Base-by-base conservation (phyloP, 805 yeast species). In the Teunomyces atbi region DNA sequence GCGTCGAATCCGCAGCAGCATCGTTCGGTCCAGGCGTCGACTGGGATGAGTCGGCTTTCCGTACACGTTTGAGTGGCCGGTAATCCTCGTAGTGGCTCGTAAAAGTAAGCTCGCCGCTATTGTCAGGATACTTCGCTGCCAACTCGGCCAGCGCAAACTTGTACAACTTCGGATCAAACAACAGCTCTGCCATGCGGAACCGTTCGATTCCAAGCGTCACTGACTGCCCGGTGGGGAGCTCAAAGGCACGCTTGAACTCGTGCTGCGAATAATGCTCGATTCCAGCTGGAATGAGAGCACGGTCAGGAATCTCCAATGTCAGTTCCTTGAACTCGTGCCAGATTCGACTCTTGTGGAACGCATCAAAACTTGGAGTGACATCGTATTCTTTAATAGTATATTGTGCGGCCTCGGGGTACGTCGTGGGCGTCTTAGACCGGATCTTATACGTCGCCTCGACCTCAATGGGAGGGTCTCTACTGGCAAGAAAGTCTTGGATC, bases 261-360 rank as follows among this genome's bases (percentile, higher is more conserved):
- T 56, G 66, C 29, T 58, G 59, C 33, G 59, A 55, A 48, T 63
- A 66, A 13, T 60, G 46, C 35, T 54, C 48, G n/a, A 50, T 50
- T 43, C 58, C 61, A 4, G 57, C 46, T 27, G 52, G 48, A 26
- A 42, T 45, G 43, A 56, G 46, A 28, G 63, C 60, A 44, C 66
- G 61, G 34, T 79, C 75, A 2, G 81, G 82, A 16, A 79, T 79
- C 54, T 79, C 83, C 40, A 85, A 60, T 45, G 83, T 53, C 2
- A 86, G 72, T 63, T 89, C 96, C 58, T 89, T 89, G 70, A 88
- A 81, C 59, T 87, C 94, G 47, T 83, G 83, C 45, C 78, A 65
- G 5, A 84, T 74, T 39, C 80, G 73, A 41, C 76, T 74, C 41
- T 71, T 69, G 48, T 85, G 84, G 60, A 71, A 84, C 6, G 76